Percentiles rank a stretch among this genome's conserved stretches.
Evolutionary conservation across 768 basidiomycete species (phyloP).

Genomic region (Agaricus blazei): DNA sequence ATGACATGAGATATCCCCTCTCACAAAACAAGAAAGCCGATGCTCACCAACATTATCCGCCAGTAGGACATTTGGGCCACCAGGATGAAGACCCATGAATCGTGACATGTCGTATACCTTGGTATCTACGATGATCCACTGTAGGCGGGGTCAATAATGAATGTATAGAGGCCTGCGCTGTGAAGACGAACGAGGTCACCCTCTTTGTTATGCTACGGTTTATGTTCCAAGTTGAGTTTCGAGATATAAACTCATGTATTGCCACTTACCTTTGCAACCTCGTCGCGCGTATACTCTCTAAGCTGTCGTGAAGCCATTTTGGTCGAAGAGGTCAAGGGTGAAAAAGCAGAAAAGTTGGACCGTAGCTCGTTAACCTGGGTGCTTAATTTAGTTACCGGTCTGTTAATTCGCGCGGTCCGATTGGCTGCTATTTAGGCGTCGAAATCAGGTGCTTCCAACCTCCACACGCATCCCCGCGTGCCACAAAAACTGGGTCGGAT

Average conservation of each 20-base stretch:
- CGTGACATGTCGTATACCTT: conserved; percentile 79
- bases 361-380: background rate
- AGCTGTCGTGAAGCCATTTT: conserved; percentile 7
- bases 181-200: conserved; percentile 65
- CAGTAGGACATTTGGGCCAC: conserved; percentile 72
- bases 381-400: background rate
- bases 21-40: background rate
- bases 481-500: too few relatives aligned
- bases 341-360: too few relatives aligned
- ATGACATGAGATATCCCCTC: background rate
- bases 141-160: background rate
- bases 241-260: background rate
- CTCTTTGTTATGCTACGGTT: conserved; percentile 74
- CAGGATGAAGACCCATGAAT: conserved; percentile 82
- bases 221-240: background rate
- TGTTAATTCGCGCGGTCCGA: conserved; percentile 1
- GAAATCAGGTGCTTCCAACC: background rate
- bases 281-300: conserved; percentile 46
- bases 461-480: background rate
- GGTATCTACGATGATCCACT: conserved; percentile 83
- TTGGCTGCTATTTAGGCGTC: background rate
- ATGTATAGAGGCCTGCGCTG: background rate
- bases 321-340: background rate
- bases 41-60: conserved; percentile 59
- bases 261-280: conserved; percentile 58